Evolutionary conservation across 345 rosid genomes (phyloP), one percentile per base, ranked within the genome.

Genomic region (Noccaea caerulescens): DNA sequence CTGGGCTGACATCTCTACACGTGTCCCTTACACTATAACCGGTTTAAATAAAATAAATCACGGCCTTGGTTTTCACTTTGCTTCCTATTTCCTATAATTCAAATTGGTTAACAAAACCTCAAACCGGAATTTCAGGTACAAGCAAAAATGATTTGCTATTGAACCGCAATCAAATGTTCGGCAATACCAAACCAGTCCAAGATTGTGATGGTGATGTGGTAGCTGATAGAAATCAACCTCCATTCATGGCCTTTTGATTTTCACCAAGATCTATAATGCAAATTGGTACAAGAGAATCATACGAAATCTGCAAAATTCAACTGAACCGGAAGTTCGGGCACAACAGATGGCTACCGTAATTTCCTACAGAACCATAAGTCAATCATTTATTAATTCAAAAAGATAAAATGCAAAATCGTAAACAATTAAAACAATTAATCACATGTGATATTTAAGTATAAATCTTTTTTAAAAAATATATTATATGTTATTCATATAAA

Each of bases 121-220:
- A 8, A 66, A 66, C 10, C 49, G 55, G 20, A 36, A 25, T 7
- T 56, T 18, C 1, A 12, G 56, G 42, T 10, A 57, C 58, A 58
- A 1, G 38, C 32, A 58, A 13, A 2, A 33, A 3, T 33, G n/a
- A 36, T 57, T 11, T 57, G 3, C 20, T 32, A 32, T 54, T 32
- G 6, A 30, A 52, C 58, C 38, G 38, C 10, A 3, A 27, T 27
- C 30, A 27, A 12, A 34, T 55, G 60, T 34, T 34, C 39, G 11
- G 39, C 59, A 50, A 23, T 56, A 57, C 63, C 63, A 41, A 39
- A 20, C 63, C 63, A 34, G 18, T 20, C 33, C 18, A 58, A 38
- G 49, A 11, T 20, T 27, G 30, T 27, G 30, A 27, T 39, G 47
- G 11, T 10, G 11, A 36, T 5, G 18, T 16, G n/a, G 25, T 36